Percentiles rank a stretch among this genome's conserved stretches.
Conservation (phyloP, 139 green algal genomes). For the Micractinium conductrix region DNA sequence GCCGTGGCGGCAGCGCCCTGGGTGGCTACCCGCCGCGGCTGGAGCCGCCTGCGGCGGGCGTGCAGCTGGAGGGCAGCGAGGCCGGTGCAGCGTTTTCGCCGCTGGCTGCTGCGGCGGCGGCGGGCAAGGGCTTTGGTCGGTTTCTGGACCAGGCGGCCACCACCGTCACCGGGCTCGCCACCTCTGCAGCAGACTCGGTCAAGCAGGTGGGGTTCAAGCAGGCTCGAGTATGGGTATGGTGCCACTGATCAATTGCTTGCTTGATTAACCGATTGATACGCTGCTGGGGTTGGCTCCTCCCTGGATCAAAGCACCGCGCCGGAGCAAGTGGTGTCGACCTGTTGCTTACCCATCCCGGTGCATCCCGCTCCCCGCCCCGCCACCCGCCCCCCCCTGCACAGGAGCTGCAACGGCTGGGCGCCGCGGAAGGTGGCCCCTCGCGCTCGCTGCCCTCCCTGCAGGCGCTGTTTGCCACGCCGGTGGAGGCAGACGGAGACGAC, state of each 20-base stretch:
- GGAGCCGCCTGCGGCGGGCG: neutral
- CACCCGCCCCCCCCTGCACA: neutral
- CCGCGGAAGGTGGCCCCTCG: neutral
- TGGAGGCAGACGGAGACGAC: constrained; percentile 18
- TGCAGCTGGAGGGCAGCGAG: neutral
- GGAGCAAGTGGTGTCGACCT: no score
- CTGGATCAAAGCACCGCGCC: no score
- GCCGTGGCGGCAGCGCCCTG: neutral
- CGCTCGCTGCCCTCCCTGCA: constrained; percentile 23
- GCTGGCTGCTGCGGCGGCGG: neutral
- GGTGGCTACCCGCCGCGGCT: neutral
- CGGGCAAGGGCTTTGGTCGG: neutral
- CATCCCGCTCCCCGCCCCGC: neutral
- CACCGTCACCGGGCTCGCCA: constrained; percentile 14
- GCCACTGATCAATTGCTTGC: no score
- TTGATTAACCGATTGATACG: no score
- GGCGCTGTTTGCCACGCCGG: constrained; percentile 33
- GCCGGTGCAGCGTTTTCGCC: neutral
- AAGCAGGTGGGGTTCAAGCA: neutral
- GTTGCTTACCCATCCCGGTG: no score
- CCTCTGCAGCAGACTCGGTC: neutral
- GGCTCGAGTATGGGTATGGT: no score
- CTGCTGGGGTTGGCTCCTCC: no score
- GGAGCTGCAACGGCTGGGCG: constrained; percentile 13
- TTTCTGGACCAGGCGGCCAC: constrained; percentile 18